Conservation (phyloP, 2,329 filamentous ascomycete genomes). For the Fusarium sp. region DNA sequence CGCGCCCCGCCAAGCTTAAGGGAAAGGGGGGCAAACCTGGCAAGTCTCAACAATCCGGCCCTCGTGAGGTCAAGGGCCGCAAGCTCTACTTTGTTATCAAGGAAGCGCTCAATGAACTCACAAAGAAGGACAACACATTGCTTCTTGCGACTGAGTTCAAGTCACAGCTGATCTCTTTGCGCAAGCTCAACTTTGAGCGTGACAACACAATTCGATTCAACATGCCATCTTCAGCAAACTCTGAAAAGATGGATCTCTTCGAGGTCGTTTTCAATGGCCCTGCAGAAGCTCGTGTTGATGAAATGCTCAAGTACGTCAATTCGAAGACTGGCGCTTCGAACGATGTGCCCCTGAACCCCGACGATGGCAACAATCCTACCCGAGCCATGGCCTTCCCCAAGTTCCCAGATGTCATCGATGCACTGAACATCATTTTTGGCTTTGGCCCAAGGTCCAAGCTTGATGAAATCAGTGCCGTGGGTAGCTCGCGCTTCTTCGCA, state of each 20-base stretch:
- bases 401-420: constrained; percentile 62
- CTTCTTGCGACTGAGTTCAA: constrained; percentile 64
- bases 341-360: constrained; percentile 33
- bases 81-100: constrained; percentile 60
- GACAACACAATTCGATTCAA: constrained; percentile 51
- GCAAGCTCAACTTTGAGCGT: constrained; percentile 52
- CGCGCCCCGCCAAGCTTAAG: constrained; percentile 16
- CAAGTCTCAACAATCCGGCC: constrained; percentile 17
- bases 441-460: constrained; percentile 55
- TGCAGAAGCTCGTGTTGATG: constrained; percentile 53
- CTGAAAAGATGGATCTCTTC: constrained; percentile 51
- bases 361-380: constrained; percentile 14
- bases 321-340: constrained; percentile 56
- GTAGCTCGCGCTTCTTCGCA: constrained; percentile 64
- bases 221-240: constrained; percentile 51
- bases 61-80: constrained; percentile 55
- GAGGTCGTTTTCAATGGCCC: constrained; percentile 59
- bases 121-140: constrained; percentile 46
- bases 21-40: constrained; percentile 23
- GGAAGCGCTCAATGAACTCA: constrained; percentile 54
- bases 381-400: constrained; percentile 58
- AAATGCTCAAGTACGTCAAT: constrained; percentile 59
- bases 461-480: constrained; percentile 56
- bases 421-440: constrained; percentile 65
- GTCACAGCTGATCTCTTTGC: constrained; percentile 58